These are phyloP conservation scores for Aspergillus piperis DNA, from an alignment of 2,329 filamentous ascomycete genomes.

Conservation along the genomic window DNA sequence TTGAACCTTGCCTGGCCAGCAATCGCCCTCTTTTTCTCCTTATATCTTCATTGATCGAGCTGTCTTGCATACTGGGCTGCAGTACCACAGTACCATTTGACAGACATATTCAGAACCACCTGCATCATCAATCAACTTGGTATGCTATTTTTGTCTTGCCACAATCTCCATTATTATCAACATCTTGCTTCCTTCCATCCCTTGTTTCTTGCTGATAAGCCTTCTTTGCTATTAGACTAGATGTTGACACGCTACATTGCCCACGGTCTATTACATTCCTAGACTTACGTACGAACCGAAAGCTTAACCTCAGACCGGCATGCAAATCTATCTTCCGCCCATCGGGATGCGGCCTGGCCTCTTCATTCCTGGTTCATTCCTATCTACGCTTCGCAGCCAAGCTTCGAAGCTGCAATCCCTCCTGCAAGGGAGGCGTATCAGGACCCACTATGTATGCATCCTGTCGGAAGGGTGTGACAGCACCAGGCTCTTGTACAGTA, in stretches of 20 bases:
- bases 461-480: not conserved
- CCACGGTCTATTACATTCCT: not conserved
- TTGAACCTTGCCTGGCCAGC: not conserved
- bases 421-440: slow-evolving; percentile 10
- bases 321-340: not conserved
- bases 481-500: not conserved
- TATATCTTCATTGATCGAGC: not conserved
- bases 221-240: not conserved
- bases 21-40: not conserved
- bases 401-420: slow-evolving; percentile 8
- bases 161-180: not conserved
- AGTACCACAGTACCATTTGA: not conserved
- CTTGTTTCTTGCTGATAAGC: not conserved
- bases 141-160: not conserved
- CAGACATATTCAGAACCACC: not conserved
- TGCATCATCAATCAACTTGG: not conserved
- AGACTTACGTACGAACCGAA: not conserved
- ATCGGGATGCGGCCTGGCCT: not conserved
- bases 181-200: not conserved
- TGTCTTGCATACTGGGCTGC: not conserved
- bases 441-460: slow-evolving; percentile 4
- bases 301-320: not conserved
- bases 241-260: not conserved
- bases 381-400: not conserved
- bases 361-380: not conserved